Evolutionary conservation across 1,284 basidiomycete genomes (phyloP).

Genomic region (Ceratobasidium sp.): DNA sequence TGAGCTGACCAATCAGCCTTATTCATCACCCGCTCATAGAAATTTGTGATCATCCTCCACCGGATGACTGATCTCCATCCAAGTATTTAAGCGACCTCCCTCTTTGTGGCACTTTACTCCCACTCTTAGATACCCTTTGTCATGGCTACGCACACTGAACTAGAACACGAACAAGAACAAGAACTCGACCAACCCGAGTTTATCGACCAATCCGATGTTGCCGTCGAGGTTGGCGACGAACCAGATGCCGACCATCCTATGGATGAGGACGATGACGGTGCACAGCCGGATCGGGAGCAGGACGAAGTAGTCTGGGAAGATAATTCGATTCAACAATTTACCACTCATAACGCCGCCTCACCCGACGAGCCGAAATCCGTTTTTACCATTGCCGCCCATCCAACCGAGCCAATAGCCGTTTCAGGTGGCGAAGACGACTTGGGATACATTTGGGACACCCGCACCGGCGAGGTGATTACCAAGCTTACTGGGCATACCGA

Average conservation of each 20-base stretch:
- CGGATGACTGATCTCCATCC: constrained; percentile 28
- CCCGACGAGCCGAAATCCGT: constrained; percentile 60
- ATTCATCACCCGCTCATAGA: not conserved
- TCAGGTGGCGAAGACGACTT: constrained; percentile 96
- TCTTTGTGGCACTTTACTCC: constrained; percentile 13
- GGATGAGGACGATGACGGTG: constrained; percentile 62
- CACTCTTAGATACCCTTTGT: not conserved
- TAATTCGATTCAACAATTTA: constrained; percentile 72
- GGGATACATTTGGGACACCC: constrained; percentile 92
- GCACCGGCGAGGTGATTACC: constrained; percentile 79
- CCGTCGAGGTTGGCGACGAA: constrained; percentile 64
- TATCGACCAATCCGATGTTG: constrained; percentile 48
- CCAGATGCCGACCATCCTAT: constrained; percentile 74
- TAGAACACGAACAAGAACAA: constrained; percentile 49
- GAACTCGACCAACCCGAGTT: constrained; percentile 43
- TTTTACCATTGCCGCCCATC: constrained; percentile 86
- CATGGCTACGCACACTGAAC: constrained; percentile 58
- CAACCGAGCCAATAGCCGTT: constrained; percentile 81
- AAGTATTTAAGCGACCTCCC: constrained; percentile 16
- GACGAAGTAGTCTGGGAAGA: constrained; percentile 59
- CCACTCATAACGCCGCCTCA: constrained; percentile 55
- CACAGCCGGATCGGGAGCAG: constrained; percentile 47
- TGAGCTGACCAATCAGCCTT: constrained; percentile 8
- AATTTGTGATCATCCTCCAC: constrained; percentile 34
- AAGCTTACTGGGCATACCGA: constrained; percentile 92